Evolutionary conservation across 257 asterid genomes (phyloP).

Genomic region (Thymus mandschuricus): DNA sequence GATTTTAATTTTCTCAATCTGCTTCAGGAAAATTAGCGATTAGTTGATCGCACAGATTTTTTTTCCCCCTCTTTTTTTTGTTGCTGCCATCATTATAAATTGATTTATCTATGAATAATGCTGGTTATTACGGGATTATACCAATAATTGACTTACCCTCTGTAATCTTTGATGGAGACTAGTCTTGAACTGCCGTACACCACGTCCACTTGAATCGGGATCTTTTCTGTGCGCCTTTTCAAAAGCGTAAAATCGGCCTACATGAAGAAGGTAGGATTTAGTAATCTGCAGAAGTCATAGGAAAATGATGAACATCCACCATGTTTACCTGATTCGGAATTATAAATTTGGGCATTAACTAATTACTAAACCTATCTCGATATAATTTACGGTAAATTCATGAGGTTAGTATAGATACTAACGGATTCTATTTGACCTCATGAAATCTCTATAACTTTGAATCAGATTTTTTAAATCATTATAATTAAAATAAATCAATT

Average conservation of each 20-base stretch:
- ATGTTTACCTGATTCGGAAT: neutral
- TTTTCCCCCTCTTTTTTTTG: no score
- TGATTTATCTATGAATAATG: neutral
- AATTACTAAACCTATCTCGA: neutral
- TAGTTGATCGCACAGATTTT: neutral
- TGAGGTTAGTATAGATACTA: neutral
- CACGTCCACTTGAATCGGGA: constrained; percentile 92
- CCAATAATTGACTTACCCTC: constrained; percentile 46
- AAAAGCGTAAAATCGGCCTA: constrained; percentile 96
- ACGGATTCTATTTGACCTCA: neutral
- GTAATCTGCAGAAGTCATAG: neutral
- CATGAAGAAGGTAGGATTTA: neutral
- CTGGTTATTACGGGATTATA: neutral
- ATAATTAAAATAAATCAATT: neutral
- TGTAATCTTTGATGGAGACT: constrained; percentile 91
- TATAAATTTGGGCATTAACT: neutral
- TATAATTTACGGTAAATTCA: neutral
- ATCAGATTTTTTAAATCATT: neutral
- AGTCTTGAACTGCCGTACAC: constrained; percentile 96
- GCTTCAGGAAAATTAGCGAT: no score
- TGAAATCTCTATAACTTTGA: neutral
- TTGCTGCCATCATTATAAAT: neutral
- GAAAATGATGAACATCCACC: no score
- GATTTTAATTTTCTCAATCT: neutral
- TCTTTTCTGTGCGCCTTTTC: constrained; percentile 97